A percentile compares a stretch with the other conserved stretches of the same genome.
These are phyloP conservation scores for Mycoemilia scoparia DNA, from an alignment of 192 early-diverging fungal species.

Conservation along the genomic window DNA sequence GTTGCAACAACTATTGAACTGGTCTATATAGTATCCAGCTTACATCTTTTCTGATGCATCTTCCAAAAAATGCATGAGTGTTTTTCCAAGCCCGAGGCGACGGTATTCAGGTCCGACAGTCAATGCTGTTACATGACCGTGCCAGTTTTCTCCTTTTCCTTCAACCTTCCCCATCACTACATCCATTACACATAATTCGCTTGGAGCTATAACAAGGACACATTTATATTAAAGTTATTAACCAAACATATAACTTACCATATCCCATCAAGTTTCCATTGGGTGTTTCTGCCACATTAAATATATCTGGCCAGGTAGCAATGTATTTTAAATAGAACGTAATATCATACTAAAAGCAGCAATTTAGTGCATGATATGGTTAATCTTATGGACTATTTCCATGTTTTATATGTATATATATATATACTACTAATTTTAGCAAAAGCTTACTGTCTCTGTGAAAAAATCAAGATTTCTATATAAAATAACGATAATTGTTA, in stretches of 20 bases:
- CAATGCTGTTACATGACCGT: slow-evolving; percentile 95
- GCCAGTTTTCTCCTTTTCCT: slow-evolving; percentile 73
- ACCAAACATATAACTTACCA: slow-evolving; percentile 21
- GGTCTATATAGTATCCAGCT: slow-evolving; percentile 71
- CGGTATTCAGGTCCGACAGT: slow-evolving; percentile 93
- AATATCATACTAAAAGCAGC: slow-evolving; percentile 62
- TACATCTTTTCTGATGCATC: slow-evolving; percentile 80
- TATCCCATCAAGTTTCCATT: slow-evolving; percentile 66
- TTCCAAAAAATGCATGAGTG: slow-evolving; percentile 80
- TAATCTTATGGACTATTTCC: not conserved
- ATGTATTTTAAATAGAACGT: slow-evolving; percentile 88
- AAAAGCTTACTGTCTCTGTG: slow-evolving; percentile 67
- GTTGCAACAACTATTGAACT: too few species aligned
- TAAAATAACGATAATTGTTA: too few species aligned
- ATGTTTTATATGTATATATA: not conserved
- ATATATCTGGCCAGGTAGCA: slow-evolving; percentile 86
- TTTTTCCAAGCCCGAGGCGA: slow-evolving; percentile 70
- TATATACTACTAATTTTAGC: not conserved
- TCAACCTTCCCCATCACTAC: slow-evolving; percentile 93
- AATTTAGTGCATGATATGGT: not conserved
- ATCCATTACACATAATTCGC: not conserved
- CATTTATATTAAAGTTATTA: too few species aligned
- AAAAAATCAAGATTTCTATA: slow-evolving; percentile 85
- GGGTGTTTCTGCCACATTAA: slow-evolving; percentile 61
- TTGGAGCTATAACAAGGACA: not conserved